Conservation (phyloP, 495 filamentous ascomycete species). For the Echria macrotheca region DNA sequence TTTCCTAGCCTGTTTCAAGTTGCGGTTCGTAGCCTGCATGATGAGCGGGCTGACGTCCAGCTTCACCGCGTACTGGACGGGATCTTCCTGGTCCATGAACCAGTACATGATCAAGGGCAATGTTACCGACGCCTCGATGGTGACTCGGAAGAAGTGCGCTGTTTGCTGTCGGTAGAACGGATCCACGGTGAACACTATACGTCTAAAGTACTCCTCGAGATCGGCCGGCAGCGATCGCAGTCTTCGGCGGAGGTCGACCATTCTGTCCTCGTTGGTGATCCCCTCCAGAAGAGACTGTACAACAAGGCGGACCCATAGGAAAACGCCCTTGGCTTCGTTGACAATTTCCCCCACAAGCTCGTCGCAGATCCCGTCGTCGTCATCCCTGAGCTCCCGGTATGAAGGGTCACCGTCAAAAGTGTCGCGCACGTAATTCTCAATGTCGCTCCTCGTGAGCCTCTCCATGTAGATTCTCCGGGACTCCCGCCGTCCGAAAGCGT, state of each 20-base stretch:
- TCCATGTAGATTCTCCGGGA: not conserved
- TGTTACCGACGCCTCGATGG: not conserved
- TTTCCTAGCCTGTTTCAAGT: not conserved
- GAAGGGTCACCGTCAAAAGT: not conserved
- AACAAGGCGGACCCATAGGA: constrained; percentile 6
- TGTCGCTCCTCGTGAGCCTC: not conserved
- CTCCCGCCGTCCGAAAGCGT: not conserved
- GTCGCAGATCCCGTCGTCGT: not conserved
- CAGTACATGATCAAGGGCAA: constrained; percentile 2
- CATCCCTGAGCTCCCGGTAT: not conserved
- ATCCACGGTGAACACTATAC: not conserved
- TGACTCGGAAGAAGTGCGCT: not conserved
- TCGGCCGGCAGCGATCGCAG: not conserved
- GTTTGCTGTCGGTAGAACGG: not conserved
- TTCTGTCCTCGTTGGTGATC: not conserved
- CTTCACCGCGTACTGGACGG: not conserved
- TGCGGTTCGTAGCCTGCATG: not conserved
- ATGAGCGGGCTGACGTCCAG: not conserved
- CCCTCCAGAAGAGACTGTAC: not conserved
- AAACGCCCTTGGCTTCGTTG: constrained; percentile 1
- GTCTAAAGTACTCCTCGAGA: not conserved
- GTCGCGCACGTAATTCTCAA: not conserved
- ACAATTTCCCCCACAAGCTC: not conserved
- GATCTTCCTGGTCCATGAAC: constrained; percentile 7
- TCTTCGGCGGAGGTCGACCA: not conserved